phyloP scores from a whole-genome alignment of 139 green algal genomes.

The Bryopsis sp. region DNA sequence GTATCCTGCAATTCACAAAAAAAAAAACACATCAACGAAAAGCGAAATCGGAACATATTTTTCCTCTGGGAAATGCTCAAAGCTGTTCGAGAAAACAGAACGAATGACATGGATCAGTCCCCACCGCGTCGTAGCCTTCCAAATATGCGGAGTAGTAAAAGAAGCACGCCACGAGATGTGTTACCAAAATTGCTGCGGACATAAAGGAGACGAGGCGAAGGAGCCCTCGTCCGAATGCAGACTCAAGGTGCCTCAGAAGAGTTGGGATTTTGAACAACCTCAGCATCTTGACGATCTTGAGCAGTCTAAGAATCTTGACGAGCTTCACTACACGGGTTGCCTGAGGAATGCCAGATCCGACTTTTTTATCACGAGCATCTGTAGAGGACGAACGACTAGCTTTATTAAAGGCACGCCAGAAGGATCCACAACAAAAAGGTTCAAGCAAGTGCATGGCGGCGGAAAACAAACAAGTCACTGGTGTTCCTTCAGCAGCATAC shows the following conservation, averaged over 20 bases:
- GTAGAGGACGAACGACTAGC: background rate
- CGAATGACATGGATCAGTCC: too few species aligned
- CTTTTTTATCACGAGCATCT: slow-evolving; percentile 8
- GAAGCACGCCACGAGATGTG: slow-evolving; percentile 45
- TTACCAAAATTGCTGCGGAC: slow-evolving; percentile 25
- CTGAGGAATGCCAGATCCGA: background rate
- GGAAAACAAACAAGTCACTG: too few species aligned
- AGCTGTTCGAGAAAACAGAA: slow-evolving; percentile 4
- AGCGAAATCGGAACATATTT: background rate
- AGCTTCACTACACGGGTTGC: slow-evolving; percentile 23
- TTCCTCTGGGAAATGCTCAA: slow-evolving; percentile 23
- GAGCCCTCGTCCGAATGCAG: slow-evolving; percentile 14
- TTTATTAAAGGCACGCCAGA: slow-evolving; percentile 1
- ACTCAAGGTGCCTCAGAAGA: slow-evolving; percentile 27
- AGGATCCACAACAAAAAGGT: too few species aligned
- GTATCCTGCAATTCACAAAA: slow-evolving; percentile 25
- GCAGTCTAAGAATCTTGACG: slow-evolving; percentile 31
- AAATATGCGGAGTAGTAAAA: slow-evolving; percentile 35
- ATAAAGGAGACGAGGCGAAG: slow-evolving; percentile 29
- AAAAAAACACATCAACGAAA: slow-evolving; percentile 25
- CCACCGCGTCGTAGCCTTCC: slow-evolving; percentile 18
- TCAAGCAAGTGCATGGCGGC: too few species aligned
- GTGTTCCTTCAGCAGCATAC: background rate
- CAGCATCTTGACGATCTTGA: slow-evolving; percentile 31
- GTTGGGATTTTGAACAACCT: slow-evolving; percentile 27